phyloP scores from a whole-genome alignment of 169 alveolate genomes.

The Plasmodium cynomolgi region DNA sequence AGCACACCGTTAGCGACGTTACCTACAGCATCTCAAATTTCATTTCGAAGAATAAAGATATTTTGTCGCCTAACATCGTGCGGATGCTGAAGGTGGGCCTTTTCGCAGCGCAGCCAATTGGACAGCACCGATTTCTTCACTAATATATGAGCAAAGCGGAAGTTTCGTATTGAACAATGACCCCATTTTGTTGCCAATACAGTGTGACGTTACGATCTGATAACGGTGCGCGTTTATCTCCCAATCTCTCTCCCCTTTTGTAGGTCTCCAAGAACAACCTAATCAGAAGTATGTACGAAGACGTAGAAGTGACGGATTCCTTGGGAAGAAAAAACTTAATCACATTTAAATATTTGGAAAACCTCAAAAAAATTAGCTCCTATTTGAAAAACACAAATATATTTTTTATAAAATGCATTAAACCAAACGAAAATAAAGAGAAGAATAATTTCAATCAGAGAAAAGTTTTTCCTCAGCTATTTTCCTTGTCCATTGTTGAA shows the following conservation, averaged over 20 bases:
- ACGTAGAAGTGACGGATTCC: constrained; percentile 38
- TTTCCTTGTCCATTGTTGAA: constrained; percentile 73
- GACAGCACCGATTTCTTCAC: neutral
- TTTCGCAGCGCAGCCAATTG: neutral
- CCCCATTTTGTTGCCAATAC: neutral
- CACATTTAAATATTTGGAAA: constrained; percentile 56
- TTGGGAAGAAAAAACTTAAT: constrained; percentile 63
- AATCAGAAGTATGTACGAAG: constrained; percentile 24
- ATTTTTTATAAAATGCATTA: constrained; percentile 68
- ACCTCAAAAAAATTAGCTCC: constrained; percentile 48
- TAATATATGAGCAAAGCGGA: neutral
- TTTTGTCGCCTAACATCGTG: constrained; percentile 41
- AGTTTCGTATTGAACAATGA: neutral
- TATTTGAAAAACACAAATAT: constrained; percentile 54
- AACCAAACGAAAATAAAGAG: constrained; percentile 72
- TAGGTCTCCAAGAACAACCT: constrained; percentile 43
- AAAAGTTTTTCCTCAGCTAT: constrained; percentile 63
- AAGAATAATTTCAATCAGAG: constrained; percentile 32
- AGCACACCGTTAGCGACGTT: constrained; percentile 72
- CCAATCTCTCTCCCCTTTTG: neutral
- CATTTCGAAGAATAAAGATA: constrained; percentile 67
- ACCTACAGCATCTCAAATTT: constrained; percentile 41
- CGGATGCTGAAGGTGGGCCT: constrained; percentile 27
- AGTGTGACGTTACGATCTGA: neutral
- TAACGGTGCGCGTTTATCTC: neutral